phyloP scores from a whole-genome alignment of 1,284 basidiomycete genomes.

The Cryptococcus sp. region DNA sequence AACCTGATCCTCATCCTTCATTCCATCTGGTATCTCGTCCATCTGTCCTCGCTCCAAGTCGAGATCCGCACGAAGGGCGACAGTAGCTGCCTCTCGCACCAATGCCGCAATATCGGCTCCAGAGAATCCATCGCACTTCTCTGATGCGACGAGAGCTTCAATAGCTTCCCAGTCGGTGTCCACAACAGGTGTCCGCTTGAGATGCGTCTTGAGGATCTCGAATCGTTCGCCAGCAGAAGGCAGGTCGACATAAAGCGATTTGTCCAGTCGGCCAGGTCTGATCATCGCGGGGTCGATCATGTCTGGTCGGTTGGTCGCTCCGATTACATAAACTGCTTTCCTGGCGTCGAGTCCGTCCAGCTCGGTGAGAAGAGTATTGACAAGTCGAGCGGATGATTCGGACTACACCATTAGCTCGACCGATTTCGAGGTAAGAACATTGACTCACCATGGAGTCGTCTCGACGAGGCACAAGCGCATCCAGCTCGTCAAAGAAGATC shows the following conservation, averaged over 20 bases:
- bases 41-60: slow-evolving; percentile 54
- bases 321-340: slow-evolving; percentile 90
- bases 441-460: slow-evolving; percentile 79
- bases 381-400: slow-evolving; percentile 92
- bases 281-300: slow-evolving; percentile 99
- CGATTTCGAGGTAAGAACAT: neutral
- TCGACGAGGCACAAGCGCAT: slow-evolving; percentile 87
- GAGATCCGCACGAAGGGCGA: slow-evolving; percentile 67
- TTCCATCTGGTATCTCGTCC: slow-evolving; percentile 8
- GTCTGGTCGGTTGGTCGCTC: slow-evolving; percentile 96
- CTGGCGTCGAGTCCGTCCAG: slow-evolving; percentile 88
- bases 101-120: slow-evolving; percentile 84
- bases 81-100: slow-evolving; percentile 83
- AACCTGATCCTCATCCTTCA: slow-evolving; percentile 7
- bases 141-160: slow-evolving; percentile 37
- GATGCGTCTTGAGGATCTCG: slow-evolving; percentile 74
- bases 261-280: slow-evolving; percentile 90
- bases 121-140: slow-evolving; percentile 75
- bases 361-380: slow-evolving; percentile 94
- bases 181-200: slow-evolving; percentile 66
- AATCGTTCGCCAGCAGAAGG: slow-evolving; percentile 69
- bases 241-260: slow-evolving; percentile 91
- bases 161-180: slow-evolving; percentile 42
- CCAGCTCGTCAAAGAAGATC: slow-evolving; percentile 99
- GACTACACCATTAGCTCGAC: slow-evolving; percentile 55